Evolutionary conservation across 352 stramenopile species (phyloP).

Genomic region (Globisporangium cederbergense): DNA sequence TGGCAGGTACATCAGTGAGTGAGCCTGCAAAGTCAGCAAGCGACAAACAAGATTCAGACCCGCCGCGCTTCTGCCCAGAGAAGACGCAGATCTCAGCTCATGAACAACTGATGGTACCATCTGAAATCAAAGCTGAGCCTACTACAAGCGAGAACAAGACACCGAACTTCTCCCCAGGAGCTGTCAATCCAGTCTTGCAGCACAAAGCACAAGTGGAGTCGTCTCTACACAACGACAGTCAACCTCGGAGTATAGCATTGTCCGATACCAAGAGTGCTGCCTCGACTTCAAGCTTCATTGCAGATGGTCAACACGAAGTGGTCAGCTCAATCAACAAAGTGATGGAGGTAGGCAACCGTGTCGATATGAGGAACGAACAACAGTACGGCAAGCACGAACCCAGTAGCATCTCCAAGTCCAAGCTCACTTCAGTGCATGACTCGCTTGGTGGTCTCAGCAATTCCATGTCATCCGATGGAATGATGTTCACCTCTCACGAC

Average conservation of each 20-base stretch:
- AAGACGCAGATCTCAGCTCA: neutral
- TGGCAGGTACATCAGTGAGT: neutral
- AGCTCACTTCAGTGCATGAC: neutral
- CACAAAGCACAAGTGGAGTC: neutral
- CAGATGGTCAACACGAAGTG: neutral
- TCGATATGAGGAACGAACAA: neutral
- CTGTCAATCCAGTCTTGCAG: neutral
- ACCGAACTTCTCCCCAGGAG: neutral
- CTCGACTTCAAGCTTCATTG: neutral
- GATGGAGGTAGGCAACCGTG: neutral
- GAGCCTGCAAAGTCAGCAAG: neutral
- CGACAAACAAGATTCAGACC: neutral
- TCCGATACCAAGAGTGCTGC: neutral
- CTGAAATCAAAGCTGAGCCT: neutral
- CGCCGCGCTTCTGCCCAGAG: neutral
- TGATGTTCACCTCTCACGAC: neutral
- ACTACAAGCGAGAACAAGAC: neutral
- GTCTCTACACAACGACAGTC: neutral
- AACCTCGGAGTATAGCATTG: neutral
- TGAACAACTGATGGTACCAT: neutral
- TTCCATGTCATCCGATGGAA: neutral
- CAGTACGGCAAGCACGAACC: neutral
- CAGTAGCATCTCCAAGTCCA: neutral
- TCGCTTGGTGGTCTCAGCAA: slow-evolving; percentile 8
- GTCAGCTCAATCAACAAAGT: neutral